phyloP scores from a whole-genome alignment of 1,284 basidiomycete genomes.

The Coniferiporia weirii region DNA sequence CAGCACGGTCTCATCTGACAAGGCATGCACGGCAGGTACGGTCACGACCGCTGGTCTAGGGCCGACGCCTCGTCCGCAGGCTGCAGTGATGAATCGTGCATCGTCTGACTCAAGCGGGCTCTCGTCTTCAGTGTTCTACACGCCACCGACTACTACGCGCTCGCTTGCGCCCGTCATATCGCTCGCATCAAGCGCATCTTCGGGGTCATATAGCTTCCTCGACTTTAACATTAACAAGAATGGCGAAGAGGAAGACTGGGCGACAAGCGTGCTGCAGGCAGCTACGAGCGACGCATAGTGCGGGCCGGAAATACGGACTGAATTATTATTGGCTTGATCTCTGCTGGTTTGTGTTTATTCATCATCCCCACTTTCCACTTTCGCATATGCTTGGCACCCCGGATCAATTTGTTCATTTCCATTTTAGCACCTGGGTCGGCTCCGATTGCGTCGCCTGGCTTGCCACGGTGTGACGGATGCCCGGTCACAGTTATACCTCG shows the following conservation, averaged over 20 bases:
- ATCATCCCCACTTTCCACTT: not conserved
- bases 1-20: not conserved
- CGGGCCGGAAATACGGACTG: not conserved
- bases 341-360: not conserved
- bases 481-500: constrained; percentile 25
- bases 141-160: constrained; percentile 14
- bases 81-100: constrained; percentile 4
- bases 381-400: not conserved
- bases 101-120: constrained; percentile 12
- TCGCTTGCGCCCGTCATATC: constrained; percentile 7
- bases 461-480: constrained; percentile 15
- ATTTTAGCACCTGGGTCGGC: not conserved
- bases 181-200: not conserved
- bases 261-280: constrained; percentile 14
- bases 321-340: not conserved
- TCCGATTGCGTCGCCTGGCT: not conserved
- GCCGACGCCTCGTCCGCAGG: constrained; percentile 1
- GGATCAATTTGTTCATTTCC: not conserved
- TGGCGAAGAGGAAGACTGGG: constrained; percentile 14
- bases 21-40: not conserved
- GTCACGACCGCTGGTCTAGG: not conserved
- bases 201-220: constrained; percentile 14
- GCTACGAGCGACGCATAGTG: not conserved
- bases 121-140: constrained; percentile 15
- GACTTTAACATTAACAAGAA: constrained; percentile 13